Evolutionary conservation across 108 stramenopile species (phyloP), one percentile per base, ranked within the genome.

Genomic region (Cylindrotheca closterium): DNA sequence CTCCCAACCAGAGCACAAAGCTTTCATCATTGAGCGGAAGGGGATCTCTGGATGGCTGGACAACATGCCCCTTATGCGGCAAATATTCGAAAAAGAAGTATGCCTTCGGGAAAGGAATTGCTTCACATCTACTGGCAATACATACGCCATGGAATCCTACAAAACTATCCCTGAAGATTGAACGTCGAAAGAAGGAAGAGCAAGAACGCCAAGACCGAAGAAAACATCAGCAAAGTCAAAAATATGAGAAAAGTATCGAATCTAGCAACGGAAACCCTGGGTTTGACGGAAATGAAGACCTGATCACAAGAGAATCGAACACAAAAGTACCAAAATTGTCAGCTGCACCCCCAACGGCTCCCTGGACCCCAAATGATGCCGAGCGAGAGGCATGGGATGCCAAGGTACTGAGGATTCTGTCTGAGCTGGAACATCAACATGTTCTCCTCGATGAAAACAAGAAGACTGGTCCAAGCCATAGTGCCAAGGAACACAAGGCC

Each of bases 81-180:
- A 30, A 34, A 18, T 25, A 30, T 51, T 77, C 73, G n/a, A 47
- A 66, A 29, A 79, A 79, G 63, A 78, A 85, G 34, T 88, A 77
- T 69, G 83, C 82, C 17, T 60, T 83, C 15, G 92, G 92, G 8
- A 64, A 89, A 60, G 92, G 92, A 22, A 80, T 93, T 46, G 79
- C 88, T 4, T 68, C 81, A 10, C 92, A 93, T 81, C 60, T 93
- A 10, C 83, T 85, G 57, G 83, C 86, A 4, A 83, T 93, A 28
- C 92, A 93, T 72, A 81, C 92, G 8, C 92, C 92, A 7, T 93
- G 92, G 92, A 88, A 87, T 27, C 85, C 85, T 15, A 78, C 75
- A n/a, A 85, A 83, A 63, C 63, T 74, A 12, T 78, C 79, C 47
- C 30, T 75, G 32, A 80, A 74, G 28, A 61, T 74, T 45, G 55